Percentiles rank a stretch among this genome's conserved stretches.
Conservation (phyloP, 116 monocot species). For the Cymodocea nodosa region DNA sequence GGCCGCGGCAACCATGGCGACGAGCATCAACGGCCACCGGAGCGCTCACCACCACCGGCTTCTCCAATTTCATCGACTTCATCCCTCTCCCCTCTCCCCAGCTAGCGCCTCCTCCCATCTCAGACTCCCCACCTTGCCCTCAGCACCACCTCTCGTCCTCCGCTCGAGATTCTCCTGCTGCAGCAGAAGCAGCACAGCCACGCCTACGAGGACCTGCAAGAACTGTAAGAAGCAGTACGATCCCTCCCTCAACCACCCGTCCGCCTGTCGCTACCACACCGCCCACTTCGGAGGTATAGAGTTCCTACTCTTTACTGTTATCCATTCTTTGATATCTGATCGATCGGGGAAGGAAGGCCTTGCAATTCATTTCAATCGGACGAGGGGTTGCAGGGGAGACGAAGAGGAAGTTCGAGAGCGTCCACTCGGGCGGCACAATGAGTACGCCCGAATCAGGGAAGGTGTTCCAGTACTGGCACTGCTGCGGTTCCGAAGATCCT, state of each 20-base stretch:
- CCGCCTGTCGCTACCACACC: conserved; percentile 70
- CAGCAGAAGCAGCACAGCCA: not conserved
- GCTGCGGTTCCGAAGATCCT: conserved; percentile 85
- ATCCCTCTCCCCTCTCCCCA: not conserved
- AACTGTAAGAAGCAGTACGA: conserved; percentile 81
- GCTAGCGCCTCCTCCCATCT: not conserved
- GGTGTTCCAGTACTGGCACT: conserved; percentile 86
- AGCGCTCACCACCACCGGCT: not conserved
- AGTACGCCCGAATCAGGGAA: conserved; percentile 57
- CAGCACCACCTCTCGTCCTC: not conserved
- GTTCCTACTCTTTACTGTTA: not conserved
- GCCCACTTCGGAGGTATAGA: conserved; percentile 68
- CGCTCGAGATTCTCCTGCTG: not conserved
- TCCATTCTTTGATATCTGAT: too few relatives aligned
- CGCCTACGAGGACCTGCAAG: conserved; percentile 57
- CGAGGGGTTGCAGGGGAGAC: conserved; percentile 50
- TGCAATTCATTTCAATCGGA: too few relatives aligned
- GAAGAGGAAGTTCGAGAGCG: conserved; percentile 90
- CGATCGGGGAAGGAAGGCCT: too few relatives aligned
- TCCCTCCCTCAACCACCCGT: conserved; percentile 49
- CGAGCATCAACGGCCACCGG: too few relatives aligned
- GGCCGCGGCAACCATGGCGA: too few relatives aligned
- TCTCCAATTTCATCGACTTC: not conserved
- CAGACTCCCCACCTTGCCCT: not conserved
- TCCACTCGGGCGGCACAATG: conserved; percentile 77